Evolutionary conservation across 1,284 basidiomycete species (phyloP).

Genomic region (Lentinula novae-zelandiae): DNA sequence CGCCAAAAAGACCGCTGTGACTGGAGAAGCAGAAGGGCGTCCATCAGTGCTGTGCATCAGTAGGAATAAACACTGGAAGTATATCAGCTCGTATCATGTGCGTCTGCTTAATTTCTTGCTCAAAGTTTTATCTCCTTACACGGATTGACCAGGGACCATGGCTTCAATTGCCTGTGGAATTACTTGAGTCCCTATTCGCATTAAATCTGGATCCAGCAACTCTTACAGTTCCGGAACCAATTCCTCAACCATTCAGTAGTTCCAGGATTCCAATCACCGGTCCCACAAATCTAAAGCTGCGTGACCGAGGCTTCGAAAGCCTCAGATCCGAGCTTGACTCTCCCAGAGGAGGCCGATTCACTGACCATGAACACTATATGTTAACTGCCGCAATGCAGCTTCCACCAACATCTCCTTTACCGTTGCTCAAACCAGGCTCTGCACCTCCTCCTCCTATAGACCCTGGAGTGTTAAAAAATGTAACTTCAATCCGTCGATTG

Average conservation of each 20-base stretch:
- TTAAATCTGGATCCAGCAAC: conserved; percentile 73
- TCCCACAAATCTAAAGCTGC: conserved; percentile 32
- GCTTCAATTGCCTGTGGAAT: conserved; percentile 80
- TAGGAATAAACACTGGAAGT: conserved; percentile 84
- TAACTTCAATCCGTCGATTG: conserved; percentile 66
- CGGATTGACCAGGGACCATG: conserved; percentile 62
- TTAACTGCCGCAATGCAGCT: conserved; percentile 29
- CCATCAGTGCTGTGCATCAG: conserved; percentile 73
- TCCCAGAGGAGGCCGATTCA: conserved; percentile 26
- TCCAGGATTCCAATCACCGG: conserved; percentile 19
- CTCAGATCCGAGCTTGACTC: conserved; percentile 47
- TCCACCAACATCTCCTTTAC: conserved; percentile 44
- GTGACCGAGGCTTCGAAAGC: conserved; percentile 36
- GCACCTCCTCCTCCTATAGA: conserved; percentile 78
- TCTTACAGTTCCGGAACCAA: conserved; percentile 45
- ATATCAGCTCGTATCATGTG: conserved; percentile 85
- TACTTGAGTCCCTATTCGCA: conserved; percentile 73
- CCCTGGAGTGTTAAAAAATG: conserved; percentile 75
- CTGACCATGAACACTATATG: conserved; percentile 1
- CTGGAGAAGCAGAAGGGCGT: conserved; percentile 25
- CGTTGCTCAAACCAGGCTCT: conserved; percentile 52
- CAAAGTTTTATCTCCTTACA: background rate
- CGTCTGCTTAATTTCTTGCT: conserved; percentile 25
- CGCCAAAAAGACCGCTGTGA: conserved; percentile 14
- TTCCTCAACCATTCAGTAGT: conserved; percentile 14